Base-by-base conservation (phyloP, 1,284 basidiomycete species). In the Ceratobasidium theobromae region DNA sequence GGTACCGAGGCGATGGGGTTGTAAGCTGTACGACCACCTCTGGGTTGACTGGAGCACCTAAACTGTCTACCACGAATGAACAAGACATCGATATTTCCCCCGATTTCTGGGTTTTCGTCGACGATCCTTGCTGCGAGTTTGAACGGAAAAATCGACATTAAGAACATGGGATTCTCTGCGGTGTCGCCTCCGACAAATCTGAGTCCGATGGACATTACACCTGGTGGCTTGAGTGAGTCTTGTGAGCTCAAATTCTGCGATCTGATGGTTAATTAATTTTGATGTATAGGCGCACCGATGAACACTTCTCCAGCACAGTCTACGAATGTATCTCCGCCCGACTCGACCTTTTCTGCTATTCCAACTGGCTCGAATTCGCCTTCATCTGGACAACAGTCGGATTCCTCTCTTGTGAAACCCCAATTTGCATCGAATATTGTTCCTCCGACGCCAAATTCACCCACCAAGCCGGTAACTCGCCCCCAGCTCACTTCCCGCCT, bases 401-500 rank as follows among this genome's bases (percentile, higher is more conserved):
- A 3, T 33, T 53, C 48, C 46, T 43, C 35, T 35, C 30, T 16
- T 49, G 16, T 25, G 9, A 2, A 43, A 14, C 12, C 58, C 21
- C 14, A 35, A 23, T 64, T 64, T 25, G 18, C 60, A 12, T 43
- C 60, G 12, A 38, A 53, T 14, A 23, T 64, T 3, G 48, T 64
- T 28, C 60, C 60, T 3, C 60, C 60, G 25, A 64, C 58, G 11
- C 58, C 58, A 40, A 35, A 25, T 41, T 35, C 48, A n/a, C 55
- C 55, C 8, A 27, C 8, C 27, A 25, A 6, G 5, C 11, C 12
- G 35, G 1, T 28, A 8, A 27, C 60, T 32, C 60, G 60, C 14
- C 60, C 60, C 25, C 46, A 52, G 35, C 60, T 64, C 35, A 64
- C 48, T n/a, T 51, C 60, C 16, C 58, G 58, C 38, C 2, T 62